phyloP scores from a whole-genome alignment of 106 monocot species.

The Platanthera zijinensis region DNA sequence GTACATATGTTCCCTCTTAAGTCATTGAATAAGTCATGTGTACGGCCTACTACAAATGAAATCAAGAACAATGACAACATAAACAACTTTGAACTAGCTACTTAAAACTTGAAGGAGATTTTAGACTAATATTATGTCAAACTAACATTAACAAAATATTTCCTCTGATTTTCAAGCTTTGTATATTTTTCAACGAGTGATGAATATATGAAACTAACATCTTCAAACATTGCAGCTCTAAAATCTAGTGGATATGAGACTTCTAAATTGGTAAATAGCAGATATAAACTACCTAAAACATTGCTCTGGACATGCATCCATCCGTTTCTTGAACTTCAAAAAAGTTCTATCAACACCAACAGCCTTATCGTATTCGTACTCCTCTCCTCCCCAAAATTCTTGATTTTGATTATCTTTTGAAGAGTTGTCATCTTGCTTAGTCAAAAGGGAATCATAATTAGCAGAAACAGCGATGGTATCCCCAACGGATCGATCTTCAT shows the following conservation, averaged over 20 bases:
- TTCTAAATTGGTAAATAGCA: not conserved
- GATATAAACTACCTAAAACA: constrained; percentile 65
- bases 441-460: constrained; percentile 33
- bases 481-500: constrained; percentile 21
- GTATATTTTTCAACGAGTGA: not conserved
- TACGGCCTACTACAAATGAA: not conserved
- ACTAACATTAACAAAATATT: not conserved
- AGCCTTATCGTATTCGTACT: constrained; percentile 87
- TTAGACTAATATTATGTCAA: not conserved
- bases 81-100: not conserved
- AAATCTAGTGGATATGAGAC: not conserved
- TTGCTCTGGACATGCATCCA: constrained; percentile 81
- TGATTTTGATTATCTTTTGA: constrained; percentile 26
- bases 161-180: not conserved
- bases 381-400: constrained; percentile 81
- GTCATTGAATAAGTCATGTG: not conserved
- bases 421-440: constrained; percentile 29
- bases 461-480: constrained; percentile 9
- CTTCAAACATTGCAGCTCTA: not conserved
- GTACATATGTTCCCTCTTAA: not conserved
- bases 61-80: not conserved
- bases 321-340: constrained; percentile 92
- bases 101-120: not conserved
- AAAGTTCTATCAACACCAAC: constrained; percentile 77
- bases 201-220: not conserved